Conservation (phyloP, 2,329 filamentous ascomycete species). For the Tothia fuscella region DNA sequence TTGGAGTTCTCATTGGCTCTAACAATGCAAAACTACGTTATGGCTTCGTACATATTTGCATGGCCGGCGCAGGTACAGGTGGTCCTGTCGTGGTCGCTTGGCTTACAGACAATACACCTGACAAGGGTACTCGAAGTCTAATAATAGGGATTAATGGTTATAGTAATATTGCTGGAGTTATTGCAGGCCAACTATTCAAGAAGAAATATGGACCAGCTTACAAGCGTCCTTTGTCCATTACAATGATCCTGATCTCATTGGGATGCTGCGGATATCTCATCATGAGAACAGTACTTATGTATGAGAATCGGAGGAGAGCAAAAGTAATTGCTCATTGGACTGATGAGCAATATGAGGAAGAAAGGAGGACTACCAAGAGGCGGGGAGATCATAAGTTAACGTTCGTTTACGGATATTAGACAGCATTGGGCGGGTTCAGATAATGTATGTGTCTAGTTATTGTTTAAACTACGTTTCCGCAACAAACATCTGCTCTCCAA, state of each 20-base stretch:
- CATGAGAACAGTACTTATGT: slow-evolving; percentile 25
- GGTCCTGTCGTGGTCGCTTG: slow-evolving; percentile 42
- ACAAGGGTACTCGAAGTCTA: slow-evolving; percentile 40
- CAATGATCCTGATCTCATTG: slow-evolving; percentile 26
- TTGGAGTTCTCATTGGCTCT: not conserved
- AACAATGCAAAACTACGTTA: slow-evolving; percentile 20
- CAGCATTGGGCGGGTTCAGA: no score
- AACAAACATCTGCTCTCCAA: no score
- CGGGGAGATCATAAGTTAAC: slow-evolving; percentile 32
- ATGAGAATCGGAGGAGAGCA: slow-evolving; percentile 28
- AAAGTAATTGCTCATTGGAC: slow-evolving; percentile 18
- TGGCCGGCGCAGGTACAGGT: slow-evolving; percentile 39
- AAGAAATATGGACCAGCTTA: slow-evolving; percentile 32
- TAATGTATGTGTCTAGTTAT: no score
- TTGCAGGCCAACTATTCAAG: slow-evolving; percentile 31
- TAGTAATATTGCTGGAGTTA: slow-evolving; percentile 35
- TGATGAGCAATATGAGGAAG: slow-evolving; percentile 29
- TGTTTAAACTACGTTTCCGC: no score
- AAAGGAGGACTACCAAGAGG: slow-evolving; percentile 21
- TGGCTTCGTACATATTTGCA: slow-evolving; percentile 34
- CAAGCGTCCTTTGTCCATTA: slow-evolving; percentile 31
- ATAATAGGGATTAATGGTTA: slow-evolving; percentile 43
- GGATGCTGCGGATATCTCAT: slow-evolving; percentile 29
- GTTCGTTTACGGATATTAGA: slow-evolving; percentile 29
- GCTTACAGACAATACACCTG: slow-evolving; percentile 42